phyloP scores from a whole-genome alignment of 192 early-diverging fungal genomes.

The Backusella tarrabulga region DNA sequence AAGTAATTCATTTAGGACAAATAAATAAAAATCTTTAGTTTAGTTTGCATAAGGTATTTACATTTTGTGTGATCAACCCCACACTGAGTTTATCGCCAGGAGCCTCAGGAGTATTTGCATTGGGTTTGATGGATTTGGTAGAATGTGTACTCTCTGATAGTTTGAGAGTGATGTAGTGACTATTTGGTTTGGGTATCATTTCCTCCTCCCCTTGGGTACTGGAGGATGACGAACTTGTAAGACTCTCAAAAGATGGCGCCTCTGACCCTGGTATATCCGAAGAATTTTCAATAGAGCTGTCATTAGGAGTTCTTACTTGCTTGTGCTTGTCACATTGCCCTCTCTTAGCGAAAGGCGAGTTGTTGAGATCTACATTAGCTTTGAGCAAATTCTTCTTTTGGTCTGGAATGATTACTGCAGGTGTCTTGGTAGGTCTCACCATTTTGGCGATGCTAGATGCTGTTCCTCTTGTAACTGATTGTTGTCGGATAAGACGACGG shows the following conservation, averaged over 20 bases:
- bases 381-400: neutral
- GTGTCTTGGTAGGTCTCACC: neutral
- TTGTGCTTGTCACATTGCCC: neutral
- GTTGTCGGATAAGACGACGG: conserved; percentile 1
- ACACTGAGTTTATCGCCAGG: neutral
- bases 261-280: conserved; percentile 1
- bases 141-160: neutral
- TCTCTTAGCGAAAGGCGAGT: neutral
- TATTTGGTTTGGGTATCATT: conserved; percentile 5
- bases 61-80: neutral
- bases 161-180: neutral
- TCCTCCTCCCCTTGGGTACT: neutral
- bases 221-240: neutral
- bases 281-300: conserved; percentile 8
- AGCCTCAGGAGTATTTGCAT: neutral
- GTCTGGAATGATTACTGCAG: neutral
- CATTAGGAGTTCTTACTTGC: conserved; percentile 1
- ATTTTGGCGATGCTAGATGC: conserved; percentile 9
- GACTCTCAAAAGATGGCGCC: neutral
- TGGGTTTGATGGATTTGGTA: neutral
- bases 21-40: conserved; percentile 3
- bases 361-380: neutral
- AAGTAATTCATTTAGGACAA: neutral
- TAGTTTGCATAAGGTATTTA: conserved; percentile 1
- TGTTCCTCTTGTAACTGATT: conserved; percentile 4